A percentile compares a stretch with the other conserved stretches of the same genome.
Evolutionary conservation across 352 stramenopile genomes (phyloP).

Genomic region (Pythium inflatum): DNA sequence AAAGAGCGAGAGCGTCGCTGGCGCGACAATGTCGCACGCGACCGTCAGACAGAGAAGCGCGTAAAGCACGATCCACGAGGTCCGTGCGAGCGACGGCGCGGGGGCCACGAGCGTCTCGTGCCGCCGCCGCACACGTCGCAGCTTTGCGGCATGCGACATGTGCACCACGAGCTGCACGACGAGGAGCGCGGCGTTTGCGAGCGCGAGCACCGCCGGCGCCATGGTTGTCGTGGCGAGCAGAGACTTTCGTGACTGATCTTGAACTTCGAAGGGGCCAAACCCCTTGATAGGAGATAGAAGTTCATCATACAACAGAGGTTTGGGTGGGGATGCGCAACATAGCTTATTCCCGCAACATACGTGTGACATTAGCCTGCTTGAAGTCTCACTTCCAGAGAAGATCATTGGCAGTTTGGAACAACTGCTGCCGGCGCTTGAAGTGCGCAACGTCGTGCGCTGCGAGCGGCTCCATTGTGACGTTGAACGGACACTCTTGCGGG

Average conservation of each 20-base stretch:
- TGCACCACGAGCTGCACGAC: constrained; percentile 14
- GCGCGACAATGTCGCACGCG: constrained; percentile 18
- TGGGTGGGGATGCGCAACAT: no score
- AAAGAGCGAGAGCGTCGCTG: constrained; percentile 13
- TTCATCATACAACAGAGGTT: no score
- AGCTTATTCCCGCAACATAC: no score
- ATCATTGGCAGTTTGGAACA: not conserved
- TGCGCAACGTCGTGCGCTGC: not conserved
- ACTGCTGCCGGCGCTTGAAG: not conserved
- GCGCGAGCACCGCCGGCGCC: constrained; percentile 21
- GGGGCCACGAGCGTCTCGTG: constrained; percentile 35
- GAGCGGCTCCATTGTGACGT: constrained; percentile 14
- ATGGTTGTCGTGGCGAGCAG: no score
- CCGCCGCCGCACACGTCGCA: constrained; percentile 7
- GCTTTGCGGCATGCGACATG: not conserved
- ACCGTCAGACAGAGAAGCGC: constrained; percentile 23
- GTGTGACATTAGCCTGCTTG: no score
- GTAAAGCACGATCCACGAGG: constrained; percentile 36
- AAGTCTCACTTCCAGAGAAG: no score
- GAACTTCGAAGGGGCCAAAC: no score
- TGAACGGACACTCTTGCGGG: constrained; percentile 28
- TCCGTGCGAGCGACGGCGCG: constrained; percentile 13
- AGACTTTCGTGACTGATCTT: no score
- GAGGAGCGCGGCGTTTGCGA: constrained; percentile 21
- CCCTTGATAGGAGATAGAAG: no score